Percentiles rank a stretch among this genome's conserved stretches.
These are phyloP conservation scores for Penicillium sp. DNA, from an alignment of 2,329 filamentous ascomycete genomes.

Conservation along the genomic window DNA sequence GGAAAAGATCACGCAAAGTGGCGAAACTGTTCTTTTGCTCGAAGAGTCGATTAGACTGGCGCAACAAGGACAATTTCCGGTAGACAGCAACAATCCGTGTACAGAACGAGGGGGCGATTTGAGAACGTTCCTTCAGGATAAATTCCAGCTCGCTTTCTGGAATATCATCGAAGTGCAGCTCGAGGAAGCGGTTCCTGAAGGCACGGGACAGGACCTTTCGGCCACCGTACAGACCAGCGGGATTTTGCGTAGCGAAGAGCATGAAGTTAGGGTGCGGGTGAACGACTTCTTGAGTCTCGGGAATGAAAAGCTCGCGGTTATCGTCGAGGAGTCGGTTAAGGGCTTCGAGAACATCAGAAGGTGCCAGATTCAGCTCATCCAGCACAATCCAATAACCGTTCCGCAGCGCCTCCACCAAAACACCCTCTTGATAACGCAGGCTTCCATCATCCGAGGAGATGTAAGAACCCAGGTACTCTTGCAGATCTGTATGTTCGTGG, in stretches of 20 bases:
- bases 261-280: slow-evolving; percentile 93
- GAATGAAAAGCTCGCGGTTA: slow-evolving; percentile 91
- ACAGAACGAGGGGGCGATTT: slow-evolving; percentile 89
- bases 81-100: slow-evolving; percentile 90
- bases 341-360: slow-evolving; percentile 94
- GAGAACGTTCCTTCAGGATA: slow-evolving; percentile 83
- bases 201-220: slow-evolving; percentile 90
- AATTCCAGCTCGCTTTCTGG: slow-evolving; percentile 90
- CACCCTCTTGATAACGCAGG: slow-evolving; percentile 86
- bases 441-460: slow-evolving; percentile 81
- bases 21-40: slow-evolving; percentile 98
- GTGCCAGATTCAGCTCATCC: slow-evolving; percentile 94
- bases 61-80: slow-evolving; percentile 81
- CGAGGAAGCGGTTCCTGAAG: slow-evolving; percentile 94
- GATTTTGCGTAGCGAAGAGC: slow-evolving; percentile 97
- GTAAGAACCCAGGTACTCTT: slow-evolving; percentile 96
- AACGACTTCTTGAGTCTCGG: slow-evolving; percentile 93
- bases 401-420: slow-evolving; percentile 87
- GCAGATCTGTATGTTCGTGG: slow-evolving; percentile 96
- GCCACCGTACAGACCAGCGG: slow-evolving; percentile 90
- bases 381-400: slow-evolving; percentile 97
- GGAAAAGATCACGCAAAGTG: slow-evolving; percentile 89
- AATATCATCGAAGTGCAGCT: slow-evolving; percentile 97
- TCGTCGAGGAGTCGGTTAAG: slow-evolving; percentile 94
- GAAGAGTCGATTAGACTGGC: slow-evolving; percentile 87